A percentile compares a stretch with the other conserved stretches of the same genome.
These are phyloP conservation scores for Hemileccinum impolitum DNA, from an alignment of 768 basidiomycete genomes.

Conservation along the genomic window DNA sequence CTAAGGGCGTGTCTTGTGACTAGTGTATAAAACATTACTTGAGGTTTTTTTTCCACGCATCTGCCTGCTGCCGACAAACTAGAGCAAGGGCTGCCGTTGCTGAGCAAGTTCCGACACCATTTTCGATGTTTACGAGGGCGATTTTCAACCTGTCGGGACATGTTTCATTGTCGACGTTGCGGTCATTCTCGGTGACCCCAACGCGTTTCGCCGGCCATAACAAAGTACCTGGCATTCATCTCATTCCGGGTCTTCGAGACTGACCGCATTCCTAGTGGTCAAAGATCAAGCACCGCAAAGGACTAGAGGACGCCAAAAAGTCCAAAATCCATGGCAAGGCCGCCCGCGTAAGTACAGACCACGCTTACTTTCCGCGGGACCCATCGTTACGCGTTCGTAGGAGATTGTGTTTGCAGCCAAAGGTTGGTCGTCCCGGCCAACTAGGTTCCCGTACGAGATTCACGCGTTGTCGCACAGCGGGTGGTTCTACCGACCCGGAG, in stretches of 20 bases:
- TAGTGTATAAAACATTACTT: no score
- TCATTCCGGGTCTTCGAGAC: neutral
- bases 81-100: no score
- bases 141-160: neutral
- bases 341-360: slow-evolving; percentile 42
- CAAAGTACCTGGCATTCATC: slow-evolving; percentile 29
- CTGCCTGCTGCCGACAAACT: no score
- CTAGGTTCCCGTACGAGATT: neutral
- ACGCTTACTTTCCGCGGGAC: neutral
- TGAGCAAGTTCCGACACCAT: no score
- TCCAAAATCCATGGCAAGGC: slow-evolving; percentile 55
- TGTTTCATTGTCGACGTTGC: slow-evolving; percentile 5
- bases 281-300: slow-evolving; percentile 72
- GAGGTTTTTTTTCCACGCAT: no score
- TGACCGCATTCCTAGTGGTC: slow-evolving; percentile 52
- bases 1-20: no score
- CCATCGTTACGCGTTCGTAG: slow-evolving; percentile 31
- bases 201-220: slow-evolving; percentile 36
- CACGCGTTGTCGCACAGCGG: slow-evolving; percentile 36
- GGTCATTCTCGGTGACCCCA: slow-evolving; percentile 28
- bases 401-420: slow-evolving; percentile 61
- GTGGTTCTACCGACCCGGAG: slow-evolving; percentile 53
- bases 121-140: slow-evolving; percentile 9
- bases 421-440: slow-evolving; percentile 36
- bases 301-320: slow-evolving; percentile 58